These are phyloP conservation scores for Leishmania amazonensis DNA, from an alignment of 208 protist genomes.

Conservation along the genomic window DNA sequence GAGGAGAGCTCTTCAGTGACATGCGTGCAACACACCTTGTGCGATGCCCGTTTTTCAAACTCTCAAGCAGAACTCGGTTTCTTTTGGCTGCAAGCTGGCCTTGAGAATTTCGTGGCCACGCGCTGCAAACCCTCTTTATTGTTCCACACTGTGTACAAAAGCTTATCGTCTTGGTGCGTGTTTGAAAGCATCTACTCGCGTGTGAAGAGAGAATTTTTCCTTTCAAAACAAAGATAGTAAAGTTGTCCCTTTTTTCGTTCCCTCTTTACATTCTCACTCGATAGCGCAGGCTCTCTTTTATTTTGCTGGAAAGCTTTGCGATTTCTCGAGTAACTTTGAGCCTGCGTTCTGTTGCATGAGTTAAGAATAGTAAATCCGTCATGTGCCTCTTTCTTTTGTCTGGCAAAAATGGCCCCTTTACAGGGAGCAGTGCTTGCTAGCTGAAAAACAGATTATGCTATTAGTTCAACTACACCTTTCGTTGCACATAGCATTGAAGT, in stretches of 20 bases:
- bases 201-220: not conserved
- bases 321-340: not conserved
- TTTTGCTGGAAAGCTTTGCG: not conserved
- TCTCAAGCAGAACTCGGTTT: not conserved
- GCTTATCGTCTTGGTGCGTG: not conserved
- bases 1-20: too few species aligned
- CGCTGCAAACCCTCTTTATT: not conserved
- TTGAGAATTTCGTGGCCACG: not conserved
- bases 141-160: not conserved
- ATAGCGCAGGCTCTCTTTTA: not conserved
- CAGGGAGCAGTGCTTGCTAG: not conserved
- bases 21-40: not conserved
- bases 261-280: not conserved
- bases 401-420: not conserved
- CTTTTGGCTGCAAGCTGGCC: not conserved
- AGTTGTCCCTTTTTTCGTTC: not conserved
- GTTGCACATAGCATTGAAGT: not conserved
- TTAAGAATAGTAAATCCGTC: not conserved
- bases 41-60: not conserved
- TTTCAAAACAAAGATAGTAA: not conserved
- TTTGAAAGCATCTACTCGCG: not conserved
- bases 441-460: not conserved
- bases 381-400: not conserved
- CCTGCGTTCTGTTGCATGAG: not conserved
- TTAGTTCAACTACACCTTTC: not conserved